These are phyloP conservation scores for Starmerella bombicola DNA, from an alignment of 805 yeast species.

Conservation along the genomic window DNA sequence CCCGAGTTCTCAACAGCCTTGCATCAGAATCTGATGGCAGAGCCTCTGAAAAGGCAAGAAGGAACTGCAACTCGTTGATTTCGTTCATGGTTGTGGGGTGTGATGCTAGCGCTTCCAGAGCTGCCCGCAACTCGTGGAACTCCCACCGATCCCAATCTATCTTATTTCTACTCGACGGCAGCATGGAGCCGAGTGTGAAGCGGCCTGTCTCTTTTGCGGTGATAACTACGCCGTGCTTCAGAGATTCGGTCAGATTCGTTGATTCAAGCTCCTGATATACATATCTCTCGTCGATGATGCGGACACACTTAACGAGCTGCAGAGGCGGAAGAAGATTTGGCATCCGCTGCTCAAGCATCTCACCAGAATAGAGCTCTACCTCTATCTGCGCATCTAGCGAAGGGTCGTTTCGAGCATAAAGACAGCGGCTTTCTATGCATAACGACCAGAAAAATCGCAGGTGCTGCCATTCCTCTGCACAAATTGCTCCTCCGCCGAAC, in stretches of 20 bases:
- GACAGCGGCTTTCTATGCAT: slow-evolving; percentile 66
- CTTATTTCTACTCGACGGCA: neutral
- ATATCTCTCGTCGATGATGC: slow-evolving; percentile 6
- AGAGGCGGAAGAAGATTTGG: slow-evolving; percentile 15
- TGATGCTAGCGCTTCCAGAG: slow-evolving; percentile 4
- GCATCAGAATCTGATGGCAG: slow-evolving; percentile 2
- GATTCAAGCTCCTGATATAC: neutral
- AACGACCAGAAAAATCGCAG: slow-evolving; percentile 83
- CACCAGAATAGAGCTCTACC: slow-evolving; percentile 24
- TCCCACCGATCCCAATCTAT: neutral
- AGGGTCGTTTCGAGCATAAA: slow-evolving; percentile 60
- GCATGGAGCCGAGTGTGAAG: slow-evolving; percentile 5
- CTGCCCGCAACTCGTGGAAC: slow-evolving; percentile 1
- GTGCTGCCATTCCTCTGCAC: slow-evolving; percentile 57
- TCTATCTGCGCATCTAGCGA: slow-evolving; percentile 40
- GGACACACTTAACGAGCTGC: neutral
- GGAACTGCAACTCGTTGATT: slow-evolving; percentile 2
- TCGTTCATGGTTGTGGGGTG: slow-evolving; percentile 1
- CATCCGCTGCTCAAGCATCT: neutral
- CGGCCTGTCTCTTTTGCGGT: neutral
- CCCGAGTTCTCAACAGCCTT: slow-evolving; percentile 4
- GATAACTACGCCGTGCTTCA: slow-evolving; percentile 4
- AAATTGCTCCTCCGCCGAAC: slow-evolving; percentile 13
- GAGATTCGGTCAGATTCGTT: neutral
- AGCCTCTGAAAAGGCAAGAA: slow-evolving; percentile 7